Evolutionary conservation across 495 filamentous ascomycete genomes (phyloP), one percentile per base, ranked within the genome.

Genomic region (Filosporella fistucella): DNA sequence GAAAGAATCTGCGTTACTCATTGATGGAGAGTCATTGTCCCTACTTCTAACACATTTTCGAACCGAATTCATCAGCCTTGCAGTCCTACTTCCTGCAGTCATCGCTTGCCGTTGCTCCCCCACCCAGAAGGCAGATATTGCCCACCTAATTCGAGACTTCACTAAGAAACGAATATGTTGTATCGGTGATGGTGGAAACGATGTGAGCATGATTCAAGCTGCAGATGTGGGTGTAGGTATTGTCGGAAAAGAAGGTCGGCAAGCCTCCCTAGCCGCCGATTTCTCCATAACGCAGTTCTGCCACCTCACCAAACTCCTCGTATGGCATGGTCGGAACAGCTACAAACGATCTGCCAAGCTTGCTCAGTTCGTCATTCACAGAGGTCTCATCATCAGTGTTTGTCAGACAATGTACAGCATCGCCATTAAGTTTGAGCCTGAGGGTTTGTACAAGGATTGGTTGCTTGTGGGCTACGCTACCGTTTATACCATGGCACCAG

Each of bases 201-300:
- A 99, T 63, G 94, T 99, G 23, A 90, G 85, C 42, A 99, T 99
- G 94, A 99, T 99, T 56, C 91, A 96, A 68, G 91, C 93, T 5
- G 94, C 94, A 1, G 94, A 97, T 57, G 89, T 99, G 1, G 94
- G 94, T 32, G 89, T 99, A 47, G 94, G 94, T 25, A 97, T 99
- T 51, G 94, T 96, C 9, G 94, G 94, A 35, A 97, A 97, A 67
- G 94, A 99, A 67, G 94, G 94, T 14, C 82, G 88, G 12, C 94
- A 99, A 67, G 94, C 94, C 17, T 88, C 82, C 50, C 78, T 99
- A 2, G 94, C 94, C 0, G 94, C 94, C 2, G 94, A 99, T 60
- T 97, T 99, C 66, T 90, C 85, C 35, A 91, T 97, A 60, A 84
- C 86, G 42, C 89, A 95, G 58, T 99, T 99, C 69, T 85, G 83